Base-by-base conservation (phyloP, 176 grass and related monocot species). In the Aegilops speltoides region DNA sequence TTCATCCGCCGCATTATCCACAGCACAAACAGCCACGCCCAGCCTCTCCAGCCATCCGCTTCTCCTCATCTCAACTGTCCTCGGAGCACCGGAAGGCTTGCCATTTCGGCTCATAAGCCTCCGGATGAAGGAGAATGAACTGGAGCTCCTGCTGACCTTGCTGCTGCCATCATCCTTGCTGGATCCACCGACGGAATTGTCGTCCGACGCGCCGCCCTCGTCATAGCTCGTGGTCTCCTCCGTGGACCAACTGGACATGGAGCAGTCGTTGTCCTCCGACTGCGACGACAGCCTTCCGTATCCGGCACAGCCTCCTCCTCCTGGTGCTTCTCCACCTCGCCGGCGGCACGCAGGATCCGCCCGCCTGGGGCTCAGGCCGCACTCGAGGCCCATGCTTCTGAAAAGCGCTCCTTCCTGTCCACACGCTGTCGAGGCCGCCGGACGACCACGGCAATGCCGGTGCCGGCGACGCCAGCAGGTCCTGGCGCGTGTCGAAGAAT, bases 21-120 rank as follows among this genome's bases (percentile, higher is more conserved):
- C 62, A 64, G 89, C 33, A 80, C 87, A 85, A 76, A 71, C 61
- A 1, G 68, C 82, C 36, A 79, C 73, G 17, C 94, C 97, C 17
- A 99, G 72, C 87, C 86, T 93, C 45, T 80, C 88, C 20, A 97
- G 71, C 97, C 97, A 99, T 7, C 89, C 82, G 16, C 85, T 87
- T 77, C 87, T 89, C 79, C 87, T 92, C 79, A 34, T 93, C 64
- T 91, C 78, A 8, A 86, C 25, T 8, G 78, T 52, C 83, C 77
- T 91, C 1, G 86, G 90, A 72, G n/a, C 86, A 38, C 40, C 15
- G 9, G 82, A 88, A 3, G 74, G 14, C 72, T 88, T 91, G 13
- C 78, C 38, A n/a, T 76, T 85, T 28, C 82, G 78, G 8, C 78
- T 88, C 82, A 88, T 78, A 68, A 91, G 82, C 86, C 83, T 73